Percentiles rank a stretch among this genome's conserved stretches.
Conservation (phyloP, 176 grass and related monocot species). For the Musa itinerans region DNA sequence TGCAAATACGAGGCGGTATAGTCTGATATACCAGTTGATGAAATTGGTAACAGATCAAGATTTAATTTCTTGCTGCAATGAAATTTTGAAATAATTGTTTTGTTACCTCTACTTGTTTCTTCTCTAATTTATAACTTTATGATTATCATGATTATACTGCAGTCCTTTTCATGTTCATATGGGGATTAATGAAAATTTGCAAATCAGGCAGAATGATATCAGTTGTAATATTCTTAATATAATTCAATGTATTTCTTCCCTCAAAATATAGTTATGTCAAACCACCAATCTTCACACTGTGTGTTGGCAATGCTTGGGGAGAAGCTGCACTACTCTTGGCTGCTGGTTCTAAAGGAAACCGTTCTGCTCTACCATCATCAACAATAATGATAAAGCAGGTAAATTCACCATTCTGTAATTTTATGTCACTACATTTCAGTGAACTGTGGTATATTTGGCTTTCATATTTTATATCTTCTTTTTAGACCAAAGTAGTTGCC, state of each 20-base stretch:
- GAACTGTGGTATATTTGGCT: neutral
- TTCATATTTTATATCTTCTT: neutral
- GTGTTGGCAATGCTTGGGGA: conserved; percentile 92
- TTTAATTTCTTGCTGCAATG: too few species aligned
- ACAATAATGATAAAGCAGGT: conserved; percentile 99
- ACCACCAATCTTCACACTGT: conserved; percentile 87
- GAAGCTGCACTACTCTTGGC: conserved; percentile 89
- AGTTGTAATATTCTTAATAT: neutral
- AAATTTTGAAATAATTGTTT: too few species aligned
- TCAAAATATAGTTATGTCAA: conserved; percentile 48
- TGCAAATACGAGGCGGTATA: too few species aligned
- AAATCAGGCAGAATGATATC: neutral
- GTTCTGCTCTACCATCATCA: conserved; percentile 86
- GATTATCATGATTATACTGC: neutral
- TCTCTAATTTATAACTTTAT: too few species aligned
- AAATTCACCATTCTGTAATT: neutral
- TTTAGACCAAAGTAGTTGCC: neutral
- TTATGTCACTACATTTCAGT: neutral
- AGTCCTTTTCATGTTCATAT: neutral
- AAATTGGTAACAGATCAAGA: too few species aligned
- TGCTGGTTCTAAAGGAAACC: conserved; percentile 79
- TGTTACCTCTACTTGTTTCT: too few species aligned
- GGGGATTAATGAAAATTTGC: too few species aligned
- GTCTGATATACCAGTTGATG: too few species aligned
- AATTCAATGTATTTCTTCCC: conserved; percentile 10